phyloP scores from a whole-genome alignment of 768 basidiomycete genomes.

The Xerocomellus dryophilus region DNA sequence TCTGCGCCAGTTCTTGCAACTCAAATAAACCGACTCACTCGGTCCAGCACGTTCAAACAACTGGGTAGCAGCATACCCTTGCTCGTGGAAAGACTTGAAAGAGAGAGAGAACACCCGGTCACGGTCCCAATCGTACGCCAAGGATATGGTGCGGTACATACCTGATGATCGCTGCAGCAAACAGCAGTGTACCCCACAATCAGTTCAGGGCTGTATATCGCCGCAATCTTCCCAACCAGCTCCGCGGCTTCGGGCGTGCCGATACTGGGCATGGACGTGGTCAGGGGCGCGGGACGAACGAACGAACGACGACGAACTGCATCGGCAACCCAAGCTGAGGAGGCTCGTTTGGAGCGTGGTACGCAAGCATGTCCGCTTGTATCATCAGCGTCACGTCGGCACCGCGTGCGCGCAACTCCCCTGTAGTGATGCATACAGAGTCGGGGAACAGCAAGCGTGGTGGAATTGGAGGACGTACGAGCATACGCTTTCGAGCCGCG shows the following conservation, averaged over 20 bases:
- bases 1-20: background rate
- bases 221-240: conserved; percentile 70
- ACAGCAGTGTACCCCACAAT: conserved; percentile 67
- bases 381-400: conserved; percentile 80
- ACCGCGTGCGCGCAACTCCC: conserved; percentile 50
- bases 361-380: conserved; percentile 92
- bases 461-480: conserved; percentile 43
- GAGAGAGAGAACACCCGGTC: background rate
- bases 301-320: conserved; percentile 41
- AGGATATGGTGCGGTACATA: conserved; percentile 20
- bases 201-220: conserved; percentile 79
- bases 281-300: background rate
- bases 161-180: conserved; percentile 93
- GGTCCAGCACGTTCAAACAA: conserved; percentile 86
- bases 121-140: background rate
- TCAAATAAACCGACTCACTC: conserved; percentile 35
- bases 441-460: background rate
- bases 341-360: conserved; percentile 75
- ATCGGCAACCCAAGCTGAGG: conserved; percentile 79
- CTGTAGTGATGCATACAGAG: conserved; percentile 33
- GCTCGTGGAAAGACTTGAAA: conserved; percentile 68
- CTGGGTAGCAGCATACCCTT: conserved; percentile 83
- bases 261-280: conserved; percentile 46
- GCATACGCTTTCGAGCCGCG: conserved; percentile 78
- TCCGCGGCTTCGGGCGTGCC: conserved; percentile 74